Conservation (phyloP, 2,329 filamentous ascomycete genomes). For the Gyromitra esculenta region DNA sequence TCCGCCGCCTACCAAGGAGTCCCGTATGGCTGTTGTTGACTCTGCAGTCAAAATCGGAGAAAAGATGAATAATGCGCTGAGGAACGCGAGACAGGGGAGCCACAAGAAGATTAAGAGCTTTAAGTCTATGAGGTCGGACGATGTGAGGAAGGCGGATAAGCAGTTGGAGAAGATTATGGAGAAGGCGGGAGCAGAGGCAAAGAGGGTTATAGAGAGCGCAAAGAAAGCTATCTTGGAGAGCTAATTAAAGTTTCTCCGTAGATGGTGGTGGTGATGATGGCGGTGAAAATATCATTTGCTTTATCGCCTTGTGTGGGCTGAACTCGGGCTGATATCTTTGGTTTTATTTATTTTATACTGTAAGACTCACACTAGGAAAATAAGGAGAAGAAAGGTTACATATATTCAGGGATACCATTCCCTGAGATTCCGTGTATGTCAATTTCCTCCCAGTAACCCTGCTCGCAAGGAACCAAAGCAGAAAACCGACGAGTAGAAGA, state of each 20-base stretch:
- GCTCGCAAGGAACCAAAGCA: not conserved
- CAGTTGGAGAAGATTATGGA: constrained; percentile 61
- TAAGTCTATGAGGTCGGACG: constrained; percentile 60
- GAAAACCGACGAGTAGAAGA: not conserved
- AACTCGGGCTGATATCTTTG: constrained; percentile 12
- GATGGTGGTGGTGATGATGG: constrained; percentile 6
- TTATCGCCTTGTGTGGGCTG: not conserved
- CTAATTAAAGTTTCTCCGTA: constrained; percentile 30
- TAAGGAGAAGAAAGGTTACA: not conserved
- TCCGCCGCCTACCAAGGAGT: constrained; percentile 69
- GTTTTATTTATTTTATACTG: not conserved
- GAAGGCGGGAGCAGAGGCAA: constrained; percentile 58
- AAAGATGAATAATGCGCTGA: constrained; percentile 57
- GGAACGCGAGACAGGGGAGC: constrained; percentile 59
- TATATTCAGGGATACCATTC: not conserved
- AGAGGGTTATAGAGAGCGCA: constrained; percentile 60
- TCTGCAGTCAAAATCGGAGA: constrained; percentile 59
- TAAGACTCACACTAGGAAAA: not conserved
- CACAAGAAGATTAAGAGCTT: constrained; percentile 60
- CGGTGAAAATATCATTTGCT: not conserved
- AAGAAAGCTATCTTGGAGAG: constrained; percentile 59
- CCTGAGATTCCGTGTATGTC: not conserved
- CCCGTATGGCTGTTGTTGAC: constrained; percentile 61
- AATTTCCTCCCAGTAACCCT: not conserved
- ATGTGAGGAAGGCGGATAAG: constrained; percentile 61